phyloP scores from a whole-genome alignment of 768 basidiomycete genomes.

The Mycena belliarum region DNA sequence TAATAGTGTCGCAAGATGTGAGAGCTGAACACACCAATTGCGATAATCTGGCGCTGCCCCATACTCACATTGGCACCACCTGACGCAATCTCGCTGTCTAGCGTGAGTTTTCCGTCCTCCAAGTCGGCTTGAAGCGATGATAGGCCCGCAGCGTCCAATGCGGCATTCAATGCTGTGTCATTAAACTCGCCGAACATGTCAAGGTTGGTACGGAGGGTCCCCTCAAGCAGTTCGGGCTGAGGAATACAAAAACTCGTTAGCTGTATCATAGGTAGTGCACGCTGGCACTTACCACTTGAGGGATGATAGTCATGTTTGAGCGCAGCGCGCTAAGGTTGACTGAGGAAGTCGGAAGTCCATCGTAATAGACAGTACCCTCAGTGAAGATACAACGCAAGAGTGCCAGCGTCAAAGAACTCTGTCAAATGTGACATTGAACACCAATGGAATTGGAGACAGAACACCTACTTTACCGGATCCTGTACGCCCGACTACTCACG shows the following conservation, averaged over 20 bases:
- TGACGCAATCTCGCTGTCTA: constrained; percentile 8
- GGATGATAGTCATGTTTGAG: constrained; percentile 47
- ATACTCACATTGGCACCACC: constrained; percentile 6
- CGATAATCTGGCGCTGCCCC: constrained; percentile 15
- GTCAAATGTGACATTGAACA: no score
- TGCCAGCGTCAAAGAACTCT: constrained; percentile 42
- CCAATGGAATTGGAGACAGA: no score
- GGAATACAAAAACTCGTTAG: background rate
- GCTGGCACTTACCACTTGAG: constrained; percentile 22
- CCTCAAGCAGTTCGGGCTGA: constrained; percentile 35
- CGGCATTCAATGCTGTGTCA: constrained; percentile 34
- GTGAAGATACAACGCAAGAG: constrained; percentile 42
- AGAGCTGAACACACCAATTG: background rate
- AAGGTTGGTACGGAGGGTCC: constrained; percentile 42
- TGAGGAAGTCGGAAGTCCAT: constrained; percentile 38
- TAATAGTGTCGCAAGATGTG: no score
- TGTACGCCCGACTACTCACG: constrained; percentile 29
- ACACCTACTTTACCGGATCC: constrained; percentile 26
- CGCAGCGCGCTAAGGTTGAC: constrained; percentile 51
- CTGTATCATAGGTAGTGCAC: background rate
- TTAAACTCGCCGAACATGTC: constrained; percentile 45
- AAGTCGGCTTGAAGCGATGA: constrained; percentile 6
- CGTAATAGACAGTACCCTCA: constrained; percentile 36
- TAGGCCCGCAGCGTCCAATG: constrained; percentile 32
- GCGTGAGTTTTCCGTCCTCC: constrained; percentile 5